These are phyloP conservation scores for Spergularia marina DNA, from an alignment of 148 eudicot genomes.

Conservation along the genomic window DNA sequence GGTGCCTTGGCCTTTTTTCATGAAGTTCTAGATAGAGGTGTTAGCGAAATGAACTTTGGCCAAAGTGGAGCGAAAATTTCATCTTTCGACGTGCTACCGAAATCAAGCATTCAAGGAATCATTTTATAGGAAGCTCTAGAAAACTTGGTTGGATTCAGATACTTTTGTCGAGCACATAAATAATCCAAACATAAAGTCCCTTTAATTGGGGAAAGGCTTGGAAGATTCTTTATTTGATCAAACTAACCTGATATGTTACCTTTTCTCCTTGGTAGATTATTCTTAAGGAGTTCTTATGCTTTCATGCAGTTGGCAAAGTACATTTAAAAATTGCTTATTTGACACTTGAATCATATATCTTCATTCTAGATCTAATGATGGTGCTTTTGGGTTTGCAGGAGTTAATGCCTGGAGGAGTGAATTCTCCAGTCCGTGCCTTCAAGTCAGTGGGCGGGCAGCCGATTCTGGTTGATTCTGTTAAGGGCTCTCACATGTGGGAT, in stretches of 20 bases:
- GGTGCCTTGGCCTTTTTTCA: no score
- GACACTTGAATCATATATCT: neutral
- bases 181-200: neutral
- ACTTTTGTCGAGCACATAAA: neutral
- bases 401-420: conserved; percentile 96
- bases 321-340: neutral
- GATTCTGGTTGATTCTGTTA: conserved; percentile 74
- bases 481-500: conserved; percentile 91
- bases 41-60: no score
- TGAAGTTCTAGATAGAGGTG: no score
- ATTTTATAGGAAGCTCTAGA: neutral
- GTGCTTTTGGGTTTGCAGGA: conserved; percentile 44
- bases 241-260: neutral
- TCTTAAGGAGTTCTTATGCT: neutral
- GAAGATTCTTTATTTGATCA: neutral
- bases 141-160: neutral
- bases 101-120: neutral
- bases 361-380: neutral
- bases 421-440: conserved; percentile 93
- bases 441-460: conserved; percentile 97
- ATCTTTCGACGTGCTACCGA: neutral
- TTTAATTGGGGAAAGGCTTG: neutral
- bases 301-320: neutral
- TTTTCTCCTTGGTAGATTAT: neutral
- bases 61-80: no score